Percentiles rank a stretch among this genome's conserved stretches.
These are phyloP conservation scores for Epichloe sibirici DNA, from an alignment of 2,329 filamentous ascomycete genomes.

Conservation along the genomic window DNA sequence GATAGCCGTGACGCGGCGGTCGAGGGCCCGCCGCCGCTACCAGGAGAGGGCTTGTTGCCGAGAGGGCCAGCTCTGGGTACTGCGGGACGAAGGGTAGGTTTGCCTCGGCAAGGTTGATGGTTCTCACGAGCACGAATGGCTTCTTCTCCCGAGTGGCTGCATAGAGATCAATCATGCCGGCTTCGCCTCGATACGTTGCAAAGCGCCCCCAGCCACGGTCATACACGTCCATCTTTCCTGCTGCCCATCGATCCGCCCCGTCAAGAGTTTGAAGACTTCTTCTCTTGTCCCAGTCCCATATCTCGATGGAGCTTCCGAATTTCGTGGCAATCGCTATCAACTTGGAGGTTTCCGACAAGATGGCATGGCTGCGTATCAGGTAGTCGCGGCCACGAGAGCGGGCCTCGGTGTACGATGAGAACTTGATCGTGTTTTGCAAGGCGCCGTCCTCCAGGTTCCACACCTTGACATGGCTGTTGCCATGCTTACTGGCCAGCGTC, in stretches of 20 bases:
- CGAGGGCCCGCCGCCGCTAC: conserved; percentile 26
- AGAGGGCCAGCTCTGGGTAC: conserved; percentile 28
- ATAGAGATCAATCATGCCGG: conserved; percentile 22
- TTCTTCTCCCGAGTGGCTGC: conserved; percentile 21
- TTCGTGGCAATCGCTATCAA: conserved; percentile 26
- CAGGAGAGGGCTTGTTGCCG: conserved; percentile 25
- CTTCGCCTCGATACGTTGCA: conserved; percentile 22
- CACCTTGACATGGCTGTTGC: conserved; percentile 73
- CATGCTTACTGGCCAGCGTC: conserved; percentile 24
- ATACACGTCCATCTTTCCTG: conserved; percentile 22
- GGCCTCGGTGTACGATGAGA: conserved; percentile 26
- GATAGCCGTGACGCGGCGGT: conserved; percentile 23
- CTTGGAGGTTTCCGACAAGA: conserved; percentile 26
- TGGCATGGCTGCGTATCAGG: conserved; percentile 29
- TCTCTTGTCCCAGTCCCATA: conserved; percentile 27
- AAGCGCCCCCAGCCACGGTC: conserved; percentile 22
- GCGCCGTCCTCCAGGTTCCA: conserved; percentile 77
- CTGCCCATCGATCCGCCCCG: conserved; percentile 26
- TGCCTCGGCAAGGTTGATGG: conserved; percentile 23
- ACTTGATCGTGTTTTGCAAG: conserved; percentile 39
- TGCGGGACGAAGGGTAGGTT: conserved; percentile 25
- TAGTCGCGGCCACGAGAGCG: conserved; percentile 27
- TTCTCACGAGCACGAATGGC: conserved; percentile 22
- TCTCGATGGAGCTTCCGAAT: conserved; percentile 27
- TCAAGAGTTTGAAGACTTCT: conserved; percentile 27